Conservation (phyloP, 2,329 filamentous ascomycete species). For the Incumbomyces delicatus region DNA sequence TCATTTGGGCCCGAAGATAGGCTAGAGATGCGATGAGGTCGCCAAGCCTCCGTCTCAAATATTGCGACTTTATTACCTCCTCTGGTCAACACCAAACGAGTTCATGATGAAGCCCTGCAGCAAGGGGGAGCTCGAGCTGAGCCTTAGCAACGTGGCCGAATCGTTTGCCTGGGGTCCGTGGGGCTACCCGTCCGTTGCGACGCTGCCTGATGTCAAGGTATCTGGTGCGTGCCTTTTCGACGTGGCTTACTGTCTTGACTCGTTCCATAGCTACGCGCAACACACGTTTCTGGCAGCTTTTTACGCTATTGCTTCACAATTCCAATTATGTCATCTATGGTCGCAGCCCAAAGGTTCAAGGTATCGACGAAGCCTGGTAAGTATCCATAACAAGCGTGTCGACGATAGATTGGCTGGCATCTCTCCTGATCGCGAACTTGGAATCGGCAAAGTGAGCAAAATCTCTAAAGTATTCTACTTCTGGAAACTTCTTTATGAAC, state of each 20-base stretch:
- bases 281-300: too few species aligned
- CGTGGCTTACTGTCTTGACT: neutral
- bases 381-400: neutral
- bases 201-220: neutral
- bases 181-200: neutral
- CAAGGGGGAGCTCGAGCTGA: neutral
- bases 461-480: neutral
- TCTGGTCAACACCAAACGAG: too few species aligned
- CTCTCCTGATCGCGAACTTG: neutral
- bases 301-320: neutral
- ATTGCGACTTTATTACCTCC: too few species aligned
- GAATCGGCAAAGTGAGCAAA: neutral
- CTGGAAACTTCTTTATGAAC: neutral
- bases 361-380: neutral
- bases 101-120: neutral
- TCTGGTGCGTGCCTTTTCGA: neutral
- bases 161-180: neutral
- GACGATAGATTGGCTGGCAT: neutral
- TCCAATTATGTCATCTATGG: neutral
- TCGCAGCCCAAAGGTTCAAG: neutral
- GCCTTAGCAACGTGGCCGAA: constrained; percentile 1
- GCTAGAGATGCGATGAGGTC: too few species aligned
- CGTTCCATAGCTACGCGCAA: neutral
- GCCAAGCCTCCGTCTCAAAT: too few species aligned
- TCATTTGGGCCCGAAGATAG: too few species aligned